phyloP scores from a whole-genome alignment of 179 eudicot genomes.

The Silene coronaria region DNA sequence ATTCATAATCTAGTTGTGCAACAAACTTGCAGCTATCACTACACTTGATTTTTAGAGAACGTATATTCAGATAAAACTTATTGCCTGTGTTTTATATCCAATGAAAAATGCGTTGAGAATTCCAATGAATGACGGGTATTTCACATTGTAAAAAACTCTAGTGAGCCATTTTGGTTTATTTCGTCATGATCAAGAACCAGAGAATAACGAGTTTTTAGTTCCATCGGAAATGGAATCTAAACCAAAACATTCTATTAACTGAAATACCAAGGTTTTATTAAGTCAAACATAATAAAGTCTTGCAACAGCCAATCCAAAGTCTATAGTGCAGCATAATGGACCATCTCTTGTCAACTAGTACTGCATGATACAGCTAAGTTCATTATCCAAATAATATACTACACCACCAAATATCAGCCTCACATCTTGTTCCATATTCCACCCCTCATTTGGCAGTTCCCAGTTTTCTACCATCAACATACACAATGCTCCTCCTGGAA shows the following conservation, averaged over 20 bases:
- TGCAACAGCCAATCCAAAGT: background rate
- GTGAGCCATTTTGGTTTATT: background rate
- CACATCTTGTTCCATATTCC: too few relatives aligned
- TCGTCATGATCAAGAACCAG: background rate
- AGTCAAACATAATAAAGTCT: background rate
- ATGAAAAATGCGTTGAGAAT: background rate
- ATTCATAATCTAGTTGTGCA: background rate
- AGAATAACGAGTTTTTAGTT: background rate
- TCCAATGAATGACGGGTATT: background rate
- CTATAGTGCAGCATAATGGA: background rate
- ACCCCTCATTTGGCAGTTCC: too few relatives aligned
- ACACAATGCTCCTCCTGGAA: background rate
- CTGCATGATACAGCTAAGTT: background rate
- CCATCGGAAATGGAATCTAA: background rate
- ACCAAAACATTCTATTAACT: background rate
- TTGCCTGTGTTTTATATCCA: background rate
- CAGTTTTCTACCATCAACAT: background rate
- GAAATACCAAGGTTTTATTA: background rate
- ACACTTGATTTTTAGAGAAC: background rate
- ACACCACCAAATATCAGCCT: background rate
- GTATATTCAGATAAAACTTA: background rate
- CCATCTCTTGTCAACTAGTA: background rate
- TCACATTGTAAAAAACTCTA: background rate
- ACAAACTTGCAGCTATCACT: background rate
- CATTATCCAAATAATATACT: background rate